Evolutionary conservation across 169 alveolate genomes (phyloP), one percentile per base, ranked within the genome.

Genomic region (Plasmodium fragile): DNA sequence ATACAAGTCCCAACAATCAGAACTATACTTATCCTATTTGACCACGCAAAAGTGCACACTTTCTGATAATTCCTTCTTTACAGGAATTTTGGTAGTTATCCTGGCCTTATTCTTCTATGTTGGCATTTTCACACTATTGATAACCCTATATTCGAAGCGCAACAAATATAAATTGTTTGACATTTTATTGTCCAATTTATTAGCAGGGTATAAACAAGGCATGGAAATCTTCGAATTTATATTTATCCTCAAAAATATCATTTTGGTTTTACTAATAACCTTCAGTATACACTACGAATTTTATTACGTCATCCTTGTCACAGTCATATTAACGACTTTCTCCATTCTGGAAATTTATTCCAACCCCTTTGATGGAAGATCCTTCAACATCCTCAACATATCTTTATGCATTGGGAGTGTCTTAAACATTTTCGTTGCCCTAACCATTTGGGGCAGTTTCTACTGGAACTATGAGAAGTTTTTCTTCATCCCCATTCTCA

Each of bases 201-300:
- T 91, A 80, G 11, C 90, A 80, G 94, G 94, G 22, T 91, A 81
- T 91, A 69, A 91, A 91, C 39, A 69, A 91, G 94, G 92, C 11
- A 91, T 4, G 59, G 84, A 28, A 45, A 71, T 91, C 81, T 91
- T 80, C 82, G 94, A 91, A 70, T 70, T 91, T 3, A 69, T 91
- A 91, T 65, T 91, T 49, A 22, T 91, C 22, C 22, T 91, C 45
- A 91, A 91, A 81, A 69, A 91, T 80, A 25, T 70, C 25, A 65
- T 91, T 65, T 39, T 91, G n/a, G 80, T 70, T 3, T 10, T 69
- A 45, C 22, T 91, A 10, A 81, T 91, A 81, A 71, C 59, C 1
- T 69, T 91, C 55, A 91, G 70, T 91, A 69, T 80, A 28, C 75
- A 81, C 25, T 52, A 91, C 65, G 45, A 81, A 4, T 43, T 80